phyloP scores from a whole-genome alignment of 805 yeast species.

The Wickerhamomyces mucosus region DNA sequence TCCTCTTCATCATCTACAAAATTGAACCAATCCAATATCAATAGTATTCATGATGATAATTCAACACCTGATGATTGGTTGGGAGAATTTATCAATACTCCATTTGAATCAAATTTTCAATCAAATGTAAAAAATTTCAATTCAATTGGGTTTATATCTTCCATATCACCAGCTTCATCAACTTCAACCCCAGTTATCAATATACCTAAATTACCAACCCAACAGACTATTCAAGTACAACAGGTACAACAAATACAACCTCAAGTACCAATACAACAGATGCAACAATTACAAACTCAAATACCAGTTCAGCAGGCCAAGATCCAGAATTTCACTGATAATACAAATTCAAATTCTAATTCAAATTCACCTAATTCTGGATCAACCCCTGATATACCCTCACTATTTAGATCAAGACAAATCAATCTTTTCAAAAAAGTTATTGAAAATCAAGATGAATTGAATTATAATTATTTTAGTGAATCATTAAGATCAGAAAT shows the following conservation, averaged over 20 bases:
- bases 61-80: slow-evolving; percentile 49
- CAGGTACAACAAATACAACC: slow-evolving; percentile 2
- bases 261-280: slow-evolving; percentile 1
- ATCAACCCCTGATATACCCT: slow-evolving; percentile 53
- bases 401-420: slow-evolving; percentile 56
- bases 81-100: slow-evolving; percentile 58
- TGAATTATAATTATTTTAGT: slow-evolving; percentile 30
- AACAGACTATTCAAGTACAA: neutral
- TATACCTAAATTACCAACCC: slow-evolving; percentile 1
- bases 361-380: too few relatives aligned
- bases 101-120: slow-evolving; percentile 47
- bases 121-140: slow-evolving; percentile 34
- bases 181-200: slow-evolving; percentile 5
- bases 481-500: slow-evolving; percentile 46
- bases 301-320: too few relatives aligned
- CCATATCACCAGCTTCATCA: slow-evolving; percentile 14
- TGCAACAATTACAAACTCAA: slow-evolving; percentile 3
- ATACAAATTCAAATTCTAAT: too few relatives aligned
- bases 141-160: slow-evolving; percentile 44
- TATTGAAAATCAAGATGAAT: slow-evolving; percentile 14
- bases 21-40: slow-evolving; percentile 4
- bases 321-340: too few relatives aligned
- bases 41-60: slow-evolving; percentile 14
- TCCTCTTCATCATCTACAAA: slow-evolving; percentile 1
- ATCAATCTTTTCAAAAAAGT: slow-evolving; percentile 50